phyloP scores from a whole-genome alignment of 176 grass and related monocot species.

The Oropetium thomaeum region DNA sequence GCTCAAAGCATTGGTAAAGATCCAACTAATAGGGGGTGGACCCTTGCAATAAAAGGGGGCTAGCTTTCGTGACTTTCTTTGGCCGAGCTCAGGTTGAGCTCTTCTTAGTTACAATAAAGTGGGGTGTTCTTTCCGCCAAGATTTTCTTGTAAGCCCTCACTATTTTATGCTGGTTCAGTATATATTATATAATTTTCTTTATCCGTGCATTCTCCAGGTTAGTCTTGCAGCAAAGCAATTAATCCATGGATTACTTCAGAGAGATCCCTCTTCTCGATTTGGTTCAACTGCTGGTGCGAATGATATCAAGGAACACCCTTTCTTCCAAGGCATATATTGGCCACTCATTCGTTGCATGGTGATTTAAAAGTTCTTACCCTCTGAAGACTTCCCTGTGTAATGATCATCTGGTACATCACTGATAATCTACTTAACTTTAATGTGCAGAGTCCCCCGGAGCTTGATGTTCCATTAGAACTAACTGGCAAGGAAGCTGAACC shows the following conservation, averaged over 20 bases:
- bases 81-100: too few species aligned
- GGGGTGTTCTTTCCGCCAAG: too few species aligned
- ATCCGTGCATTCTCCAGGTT: constrained; percentile 50
- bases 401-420: constrained; percentile 13
- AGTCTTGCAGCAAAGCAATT: constrained; percentile 76
- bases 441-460: constrained; percentile 71
- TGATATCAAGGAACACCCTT: constrained; percentile 90
- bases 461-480: constrained; percentile 71
- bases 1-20: too few species aligned
- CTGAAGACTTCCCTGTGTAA: neutral
- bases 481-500: constrained; percentile 54
- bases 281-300: constrained; percentile 80
- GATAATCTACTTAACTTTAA: constrained; percentile 20
- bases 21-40: too few species aligned
- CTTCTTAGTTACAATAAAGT: too few species aligned
- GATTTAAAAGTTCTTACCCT: constrained; percentile 36
- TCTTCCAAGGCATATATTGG: constrained; percentile 83
- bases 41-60: too few species aligned
- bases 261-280: constrained; percentile 78
- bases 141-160: too few species aligned
- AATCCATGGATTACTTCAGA: constrained; percentile 81
- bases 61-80: too few species aligned
- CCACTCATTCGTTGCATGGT: constrained; percentile 98
- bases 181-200: neutral
- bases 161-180: neutral